Percentiles rank a stretch among this genome's conserved stretches.
These are phyloP conservation scores for Waitea zeae DNA, from an alignment of 1,284 basidiomycete species.

Conservation along the genomic window DNA sequence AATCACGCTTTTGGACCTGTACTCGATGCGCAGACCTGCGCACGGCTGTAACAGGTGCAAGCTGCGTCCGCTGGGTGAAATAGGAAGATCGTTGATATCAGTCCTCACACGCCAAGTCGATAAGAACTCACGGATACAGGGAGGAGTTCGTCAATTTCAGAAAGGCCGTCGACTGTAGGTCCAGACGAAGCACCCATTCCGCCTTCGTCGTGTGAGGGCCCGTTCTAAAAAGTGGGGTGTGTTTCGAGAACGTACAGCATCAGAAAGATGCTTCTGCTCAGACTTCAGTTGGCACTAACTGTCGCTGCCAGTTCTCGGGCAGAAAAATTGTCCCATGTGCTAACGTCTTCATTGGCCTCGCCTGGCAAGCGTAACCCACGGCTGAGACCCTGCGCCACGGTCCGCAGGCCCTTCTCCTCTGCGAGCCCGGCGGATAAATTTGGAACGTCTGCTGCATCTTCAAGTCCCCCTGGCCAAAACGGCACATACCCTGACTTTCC, in stretches of 20 bases:
- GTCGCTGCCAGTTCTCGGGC: too few relatives aligned
- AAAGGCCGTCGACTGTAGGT: slow-evolving; percentile 7
- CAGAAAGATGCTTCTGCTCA: too few relatives aligned
- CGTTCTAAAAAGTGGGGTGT: too few relatives aligned
- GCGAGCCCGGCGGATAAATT: slow-evolving; percentile 17
- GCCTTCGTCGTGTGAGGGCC: too few relatives aligned
- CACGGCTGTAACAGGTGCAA: slow-evolving; percentile 14
- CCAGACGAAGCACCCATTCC: too few relatives aligned
- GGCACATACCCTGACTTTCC: slow-evolving; percentile 89
- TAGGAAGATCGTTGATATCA: background rate
- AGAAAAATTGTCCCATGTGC: too few relatives aligned
- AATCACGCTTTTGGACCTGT: slow-evolving; percentile 70
- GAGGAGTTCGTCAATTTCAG: slow-evolving; percentile 68
- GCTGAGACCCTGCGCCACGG: slow-evolving; percentile 42
- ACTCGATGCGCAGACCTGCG: slow-evolving; percentile 21
- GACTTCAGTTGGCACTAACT: too few relatives aligned
- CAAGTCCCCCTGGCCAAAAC: slow-evolving; percentile 82
- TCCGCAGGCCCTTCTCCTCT: slow-evolving; percentile 29
- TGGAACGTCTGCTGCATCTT: slow-evolving; percentile 27
- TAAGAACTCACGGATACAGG: slow-evolving; percentile 50
- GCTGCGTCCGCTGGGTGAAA: slow-evolving; percentile 15
- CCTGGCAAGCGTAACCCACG: slow-evolving; percentile 53
- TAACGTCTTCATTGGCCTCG: slow-evolving; percentile 30
- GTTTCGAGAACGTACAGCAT: too few relatives aligned
- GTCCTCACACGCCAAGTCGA: background rate